Evolutionary conservation across 768 basidiomycete species (phyloP), one percentile per base, ranked within the genome.

Genomic region (Amanita brunnescens): DNA sequence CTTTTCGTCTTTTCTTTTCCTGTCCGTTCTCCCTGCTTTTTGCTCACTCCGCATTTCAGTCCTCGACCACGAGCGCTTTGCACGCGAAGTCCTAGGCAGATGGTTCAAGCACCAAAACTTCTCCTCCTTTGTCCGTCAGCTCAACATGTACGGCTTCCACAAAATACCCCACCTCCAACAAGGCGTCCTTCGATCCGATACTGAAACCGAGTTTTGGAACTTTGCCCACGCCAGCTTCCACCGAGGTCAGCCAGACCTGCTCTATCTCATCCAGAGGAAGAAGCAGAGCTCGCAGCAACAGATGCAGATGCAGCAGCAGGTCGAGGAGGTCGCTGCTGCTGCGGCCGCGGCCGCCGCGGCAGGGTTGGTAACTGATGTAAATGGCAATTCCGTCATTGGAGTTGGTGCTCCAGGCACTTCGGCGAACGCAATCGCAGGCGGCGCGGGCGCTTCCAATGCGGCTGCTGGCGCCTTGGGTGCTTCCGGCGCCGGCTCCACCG

Each of bases 101-200:
- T 98, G 87, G 83, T 99, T 97, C 81, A 99, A 99, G 65, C 96
- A 98, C 70, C 83, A 87, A 54, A 96, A 95, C 65, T 98, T 96
- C 68, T 79, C 81, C 52, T 88, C 86, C 30, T 96, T 96, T 59
- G 91, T 94, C 14, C 78, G 91, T 12, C 91, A 96, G 63, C 76
- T 94, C 57, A 96, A 94, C 75, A 93, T 93, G 88, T 96, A 94
- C 66, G 90, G 90, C 49, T 92, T 93, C 65, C 88, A 90, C 76
- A 88, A 88, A 71, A 91, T 97, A 42, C 94, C 93, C 0, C 93
- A 98, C 63, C 81, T 97, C 16, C 93, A 95, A 61, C 90, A 95
- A 65, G 93, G 94, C 41, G 92, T 91, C 23, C 77, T 97, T 55
- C 87, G 83, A 62, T 79, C 81, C 64, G 90, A 93, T 52, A 73